Base-by-base conservation (phyloP, 192 early-diverging fungal genomes). In the Lunasporangiospora selenospora region DNA sequence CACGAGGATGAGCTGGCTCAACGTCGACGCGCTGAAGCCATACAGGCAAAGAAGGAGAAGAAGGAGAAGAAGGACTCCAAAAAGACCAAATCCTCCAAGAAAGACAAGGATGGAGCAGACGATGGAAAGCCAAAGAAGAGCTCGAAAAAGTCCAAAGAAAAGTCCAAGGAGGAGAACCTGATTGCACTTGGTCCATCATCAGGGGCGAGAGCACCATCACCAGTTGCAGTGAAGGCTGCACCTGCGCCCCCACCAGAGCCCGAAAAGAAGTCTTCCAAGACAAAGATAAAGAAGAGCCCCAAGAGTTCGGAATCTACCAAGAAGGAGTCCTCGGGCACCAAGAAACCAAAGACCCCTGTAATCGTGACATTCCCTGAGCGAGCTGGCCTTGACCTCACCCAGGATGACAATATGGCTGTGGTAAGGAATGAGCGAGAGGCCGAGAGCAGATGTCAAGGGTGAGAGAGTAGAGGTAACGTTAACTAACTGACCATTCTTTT, bases 101-200 rank as follows among this genome's bases (percentile, higher is more conserved):
- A 80, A 52, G 65, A 45, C 0, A 70, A 42, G 3, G 53, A 12
- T 21, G 41, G 54, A 9, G 43, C 30, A 23, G 65, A 77, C 15
- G 47, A 37, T n/a, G 58, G 66, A 47, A 62, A 78, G 54, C 59
- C 65, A 26, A 75, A 69, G 54, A 76, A 77, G 48, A 61, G 59
- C 47, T 65, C 73, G 40, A 71, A 80, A 57, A 80, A 81, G 56
- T 57, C 77, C 52, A n/a, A n/a, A n/a, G n/a, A n/a, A n/a, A 71
- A 64, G 46, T 11, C 41, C 32, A 54, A 53, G 42, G 55, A 73
- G 41, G 37, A 62, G 23, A 40, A 24, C 19, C 13, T 63, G 36
- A 53, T 63, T 18, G 27, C 31, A 9, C 6, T 62, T 23, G 53
- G 53, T 23, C 33, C 51, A 30, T 18, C 51, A 37, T 37, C 51